Evolutionary conservation across 306 rosid species (phyloP).

Genomic region (Alnus rubra): DNA sequence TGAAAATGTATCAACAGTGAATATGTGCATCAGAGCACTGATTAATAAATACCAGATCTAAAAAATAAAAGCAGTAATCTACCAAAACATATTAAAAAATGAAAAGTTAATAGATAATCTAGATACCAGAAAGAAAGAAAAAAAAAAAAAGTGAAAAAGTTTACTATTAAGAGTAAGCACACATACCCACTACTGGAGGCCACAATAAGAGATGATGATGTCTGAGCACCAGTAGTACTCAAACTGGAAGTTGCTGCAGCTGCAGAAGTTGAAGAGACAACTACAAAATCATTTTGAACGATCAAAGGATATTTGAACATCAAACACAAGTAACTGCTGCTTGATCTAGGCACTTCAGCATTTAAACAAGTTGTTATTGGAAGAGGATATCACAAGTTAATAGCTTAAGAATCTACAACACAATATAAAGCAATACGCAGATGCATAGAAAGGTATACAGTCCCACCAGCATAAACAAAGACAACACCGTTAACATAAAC

Average conservation of each 20-base stretch:
- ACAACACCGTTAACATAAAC: neutral
- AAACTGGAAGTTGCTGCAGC: conserved; percentile 50
- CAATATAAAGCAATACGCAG: neutral
- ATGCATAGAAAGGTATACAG: neutral
- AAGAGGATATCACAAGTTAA: neutral
- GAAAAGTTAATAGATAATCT: neutral
- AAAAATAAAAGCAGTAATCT: neutral
- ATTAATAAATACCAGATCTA: neutral
- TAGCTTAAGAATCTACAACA: neutral
- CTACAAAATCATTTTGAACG: conserved; percentile 40
- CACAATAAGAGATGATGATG: conserved; percentile 55
- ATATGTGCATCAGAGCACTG: neutral
- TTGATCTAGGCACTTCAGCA: neutral
- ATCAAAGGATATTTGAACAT: conserved; percentile 12
- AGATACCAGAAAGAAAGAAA: neutral
- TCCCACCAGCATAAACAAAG: neutral
- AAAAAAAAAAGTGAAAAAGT: neutral
- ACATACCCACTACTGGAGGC: conserved; percentile 82
- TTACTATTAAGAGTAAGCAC: conserved; percentile 4
- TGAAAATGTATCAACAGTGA: neutral
- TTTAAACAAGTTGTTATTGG: neutral
- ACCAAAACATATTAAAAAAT: neutral
- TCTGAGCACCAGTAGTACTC: conserved; percentile 57
- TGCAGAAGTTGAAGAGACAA: conserved; percentile 49
- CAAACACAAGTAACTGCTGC: conserved; percentile 2